Evolutionary conservation across 306 rosid genomes (phyloP).

Genomic region (Vigna radiata): DNA sequence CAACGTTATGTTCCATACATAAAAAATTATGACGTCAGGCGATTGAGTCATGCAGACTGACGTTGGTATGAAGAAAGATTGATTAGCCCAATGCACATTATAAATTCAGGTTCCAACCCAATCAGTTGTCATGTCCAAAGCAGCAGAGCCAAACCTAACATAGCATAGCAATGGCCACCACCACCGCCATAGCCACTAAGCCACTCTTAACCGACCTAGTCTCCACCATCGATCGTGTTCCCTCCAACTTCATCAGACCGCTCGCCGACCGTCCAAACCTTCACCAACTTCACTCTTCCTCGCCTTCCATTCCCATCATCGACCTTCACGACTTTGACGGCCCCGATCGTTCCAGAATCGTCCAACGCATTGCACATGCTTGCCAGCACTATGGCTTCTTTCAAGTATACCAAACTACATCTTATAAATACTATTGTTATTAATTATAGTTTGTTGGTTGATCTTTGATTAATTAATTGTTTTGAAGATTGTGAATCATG

Average conservation of each 20-base stretch:
- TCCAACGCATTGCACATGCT: slow-evolving; percentile 59
- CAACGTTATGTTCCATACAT: no score
- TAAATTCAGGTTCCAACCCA: not conserved
- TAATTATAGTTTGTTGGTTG: not conserved
- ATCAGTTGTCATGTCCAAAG: not conserved
- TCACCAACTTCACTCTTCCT: not conserved
- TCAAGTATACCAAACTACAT: slow-evolving; percentile 50
- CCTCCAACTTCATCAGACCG: slow-evolving; percentile 50
- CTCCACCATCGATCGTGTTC: slow-evolving; percentile 16
- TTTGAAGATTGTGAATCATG: slow-evolving; percentile 69
- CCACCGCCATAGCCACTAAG: not conserved
- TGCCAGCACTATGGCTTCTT: slow-evolving; percentile 76
- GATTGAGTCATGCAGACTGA: not conserved
- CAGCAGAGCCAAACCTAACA: not conserved
- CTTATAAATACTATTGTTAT: not conserved
- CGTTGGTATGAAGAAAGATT: not conserved
- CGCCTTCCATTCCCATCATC: not conserved
- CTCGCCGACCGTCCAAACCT: slow-evolving; percentile 44
- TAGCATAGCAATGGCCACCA: slow-evolving; percentile 5
- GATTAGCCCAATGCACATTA: not conserved
- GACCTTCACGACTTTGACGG: not conserved
- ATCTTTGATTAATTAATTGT: not conserved
- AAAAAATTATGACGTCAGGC: not conserved
- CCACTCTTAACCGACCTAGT: slow-evolving; percentile 47
- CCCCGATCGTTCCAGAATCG: slow-evolving; percentile 35